Base-by-base conservation (phyloP, 306 rosid genomes). In the Cucumis melo region DNA sequence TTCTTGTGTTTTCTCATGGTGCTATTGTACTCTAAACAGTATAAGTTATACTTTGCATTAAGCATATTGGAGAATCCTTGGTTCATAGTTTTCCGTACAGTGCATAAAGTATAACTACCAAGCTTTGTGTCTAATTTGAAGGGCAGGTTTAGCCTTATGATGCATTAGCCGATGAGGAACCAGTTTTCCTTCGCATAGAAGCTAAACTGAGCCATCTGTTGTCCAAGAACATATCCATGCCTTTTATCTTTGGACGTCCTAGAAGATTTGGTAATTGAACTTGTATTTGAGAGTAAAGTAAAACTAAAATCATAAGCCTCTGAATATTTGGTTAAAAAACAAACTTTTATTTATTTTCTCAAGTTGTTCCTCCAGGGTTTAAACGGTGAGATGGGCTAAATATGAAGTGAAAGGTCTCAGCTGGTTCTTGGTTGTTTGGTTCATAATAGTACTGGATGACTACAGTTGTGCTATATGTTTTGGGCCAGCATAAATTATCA, bases 311-410 rank as follows among this genome's bases (percentile, higher is more conserved):
- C 57, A 42, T 21, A 14, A 70, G 57, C 7, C 75, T 70, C 39
- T 9, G 32, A 67, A 42, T 6, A 67, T 65, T 65, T 65, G 51
- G 51, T 39, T 67, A 42, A 42, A 70, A 57, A 70, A 70, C 46
- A 15, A 46, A 44, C 41, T 68, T 11, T 46, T 8, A n/a, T 70
- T 70, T 70, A 41, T 46, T 68, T 44, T 23, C 24, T 44, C 6
- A 46, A 68, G 75, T 68, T 68, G 56, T 68, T 42, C 23, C 56
- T 44, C 75, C 75, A 68, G 75, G 75, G 7, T 41, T 7, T 68
- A 44, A 44, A 11, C 1, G 12, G 56, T 68, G 56, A 54, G 56
- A 23, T 68, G 75, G 75, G n/a, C 56, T 68, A 44, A n/a, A 42
- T 20, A 44, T 44, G 74, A 16, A 44, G 38, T 44, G 56, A 68